Percentiles rank a stretch among this genome's conserved stretches.
Conservation (phyloP, 768 basidiomycete genomes). For the Trametes maxima region DNA sequence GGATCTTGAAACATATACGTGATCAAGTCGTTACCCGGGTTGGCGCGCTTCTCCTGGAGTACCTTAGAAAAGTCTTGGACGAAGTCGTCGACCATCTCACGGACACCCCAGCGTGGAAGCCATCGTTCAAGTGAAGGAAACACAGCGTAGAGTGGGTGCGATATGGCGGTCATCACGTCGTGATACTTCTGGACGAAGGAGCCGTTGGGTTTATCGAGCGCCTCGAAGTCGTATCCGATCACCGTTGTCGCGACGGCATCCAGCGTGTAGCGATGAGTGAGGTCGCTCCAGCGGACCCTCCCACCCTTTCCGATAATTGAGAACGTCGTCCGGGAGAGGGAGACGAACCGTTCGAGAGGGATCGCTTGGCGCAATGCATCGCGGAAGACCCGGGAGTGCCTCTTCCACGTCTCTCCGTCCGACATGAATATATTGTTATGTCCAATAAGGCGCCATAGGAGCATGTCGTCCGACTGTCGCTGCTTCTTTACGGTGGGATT, state of each 20-base stretch:
- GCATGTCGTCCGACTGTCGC: constrained; percentile 35
- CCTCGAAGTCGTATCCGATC: constrained; percentile 25
- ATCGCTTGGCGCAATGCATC: constrained; percentile 38
- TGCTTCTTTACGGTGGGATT: constrained; percentile 24
- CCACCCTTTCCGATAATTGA: constrained; percentile 36
- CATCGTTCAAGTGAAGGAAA: constrained; percentile 16
- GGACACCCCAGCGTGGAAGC: constrained; percentile 9
- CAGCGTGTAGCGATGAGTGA: constrained; percentile 19
- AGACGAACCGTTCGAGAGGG: constrained; percentile 38
- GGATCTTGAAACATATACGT: constrained; percentile 20
- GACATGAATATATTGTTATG: constrained; percentile 41
- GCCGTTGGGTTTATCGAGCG: constrained; percentile 14
- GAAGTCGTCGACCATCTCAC: constrained; percentile 9
- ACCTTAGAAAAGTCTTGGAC: constrained; percentile 5
- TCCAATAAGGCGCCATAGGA: constrained; percentile 41
- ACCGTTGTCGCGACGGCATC: constrained; percentile 20
- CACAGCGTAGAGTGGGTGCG: constrained; percentile 12
- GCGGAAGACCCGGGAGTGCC: constrained; percentile 40
- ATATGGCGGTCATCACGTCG: constrained; percentile 15
- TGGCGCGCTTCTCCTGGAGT: constrained; percentile 11
- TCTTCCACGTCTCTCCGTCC: constrained; percentile 42
- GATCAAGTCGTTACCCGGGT: constrained; percentile 16
- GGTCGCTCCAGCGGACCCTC: constrained; percentile 32
- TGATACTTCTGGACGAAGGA: constrained; percentile 17
- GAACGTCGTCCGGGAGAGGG: constrained; percentile 37